These are phyloP conservation scores for Globisporangium carolinianum DNA, from an alignment of 352 stramenopile species.

Conservation along the genomic window DNA sequence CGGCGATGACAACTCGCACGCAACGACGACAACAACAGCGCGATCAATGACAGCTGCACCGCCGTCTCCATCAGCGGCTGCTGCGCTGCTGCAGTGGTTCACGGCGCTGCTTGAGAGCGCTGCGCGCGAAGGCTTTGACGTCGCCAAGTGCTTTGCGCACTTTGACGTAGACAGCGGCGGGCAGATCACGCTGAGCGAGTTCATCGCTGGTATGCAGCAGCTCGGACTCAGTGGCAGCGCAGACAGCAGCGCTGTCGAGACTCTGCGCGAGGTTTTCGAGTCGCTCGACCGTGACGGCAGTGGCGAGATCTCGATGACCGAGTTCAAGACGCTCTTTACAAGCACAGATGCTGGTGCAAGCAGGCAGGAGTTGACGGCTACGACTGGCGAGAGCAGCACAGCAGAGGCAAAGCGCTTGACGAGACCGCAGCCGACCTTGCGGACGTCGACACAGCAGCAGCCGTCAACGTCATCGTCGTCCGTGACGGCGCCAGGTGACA, in stretches of 20 bases:
- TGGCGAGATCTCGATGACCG: slow-evolving; percentile 46
- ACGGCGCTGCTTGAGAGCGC: slow-evolving; percentile 36
- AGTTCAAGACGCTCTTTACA: slow-evolving; percentile 60
- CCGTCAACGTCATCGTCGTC: neutral
- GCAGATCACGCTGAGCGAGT: slow-evolving; percentile 46
- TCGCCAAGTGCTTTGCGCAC: slow-evolving; percentile 67
- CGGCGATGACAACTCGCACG: neutral
- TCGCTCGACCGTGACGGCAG: slow-evolving; percentile 58
- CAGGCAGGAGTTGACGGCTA: no score
- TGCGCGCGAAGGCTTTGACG: slow-evolving; percentile 34
- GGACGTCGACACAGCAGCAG: neutral
- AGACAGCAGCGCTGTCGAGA: slow-evolving; percentile 23
- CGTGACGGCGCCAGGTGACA: neutral
- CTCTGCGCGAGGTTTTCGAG: slow-evolving; percentile 35
- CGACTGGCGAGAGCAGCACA: no score
- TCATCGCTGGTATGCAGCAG: slow-evolving; percentile 35
- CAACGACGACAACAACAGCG: neutral
- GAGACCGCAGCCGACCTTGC: neutral
- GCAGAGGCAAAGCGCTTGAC: neutral
- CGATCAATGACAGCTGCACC: neutral
- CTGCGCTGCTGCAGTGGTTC: slow-evolving; percentile 28
- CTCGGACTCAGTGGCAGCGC: slow-evolving; percentile 5
- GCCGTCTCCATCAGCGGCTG: neutral
- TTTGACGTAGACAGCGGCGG: slow-evolving; percentile 65
- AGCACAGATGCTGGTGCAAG: neutral